Conservation (phyloP, 495 filamentous ascomycete species). For the Sordaria brevicollis region DNA sequence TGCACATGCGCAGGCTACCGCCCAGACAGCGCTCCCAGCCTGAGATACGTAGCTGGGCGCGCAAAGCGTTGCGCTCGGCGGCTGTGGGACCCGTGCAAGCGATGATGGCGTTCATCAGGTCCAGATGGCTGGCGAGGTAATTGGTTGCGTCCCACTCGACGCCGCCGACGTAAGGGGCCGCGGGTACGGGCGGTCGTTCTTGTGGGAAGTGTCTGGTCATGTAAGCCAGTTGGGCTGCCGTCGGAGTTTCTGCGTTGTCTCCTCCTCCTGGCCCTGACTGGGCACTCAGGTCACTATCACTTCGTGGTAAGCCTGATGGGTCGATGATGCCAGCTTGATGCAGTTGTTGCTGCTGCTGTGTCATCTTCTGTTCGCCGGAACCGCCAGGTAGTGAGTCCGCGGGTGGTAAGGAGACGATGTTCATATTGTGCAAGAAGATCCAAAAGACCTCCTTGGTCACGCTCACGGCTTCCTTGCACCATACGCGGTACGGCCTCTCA, state of each 20-base stretch:
- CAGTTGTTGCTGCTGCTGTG: background rate
- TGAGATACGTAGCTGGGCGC: constrained; percentile 64
- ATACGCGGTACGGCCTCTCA: constrained; percentile 79
- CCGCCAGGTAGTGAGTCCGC: constrained; percentile 13
- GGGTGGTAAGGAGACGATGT: constrained; percentile 60
- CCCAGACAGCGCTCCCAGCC: constrained; percentile 92
- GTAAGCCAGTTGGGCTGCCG: constrained; percentile 34
- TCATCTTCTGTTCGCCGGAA: background rate
- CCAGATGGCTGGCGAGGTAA: constrained; percentile 84
- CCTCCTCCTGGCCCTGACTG: background rate
- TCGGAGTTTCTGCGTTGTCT: constrained; percentile 21
- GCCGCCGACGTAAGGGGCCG: constrained; percentile 92
- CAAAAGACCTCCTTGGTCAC: constrained; percentile 99
- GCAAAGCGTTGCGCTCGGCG: constrained; percentile 67
- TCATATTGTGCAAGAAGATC: constrained; percentile 94
- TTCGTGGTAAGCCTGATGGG: background rate
- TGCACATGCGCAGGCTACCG: constrained; percentile 74
- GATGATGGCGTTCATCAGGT: constrained; percentile 83
- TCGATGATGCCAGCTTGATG: background rate
- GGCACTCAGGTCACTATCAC: constrained; percentile 2
- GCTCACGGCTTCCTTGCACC: constrained; percentile 83
- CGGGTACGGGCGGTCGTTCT: constrained; percentile 83
- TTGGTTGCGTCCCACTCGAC: constrained; percentile 99
- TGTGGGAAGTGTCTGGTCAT: constrained; percentile 68
- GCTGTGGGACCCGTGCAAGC: constrained; percentile 62